Conservation (phyloP, 176 grass and related monocot genomes). For the Oryza rufipogon region DNA sequence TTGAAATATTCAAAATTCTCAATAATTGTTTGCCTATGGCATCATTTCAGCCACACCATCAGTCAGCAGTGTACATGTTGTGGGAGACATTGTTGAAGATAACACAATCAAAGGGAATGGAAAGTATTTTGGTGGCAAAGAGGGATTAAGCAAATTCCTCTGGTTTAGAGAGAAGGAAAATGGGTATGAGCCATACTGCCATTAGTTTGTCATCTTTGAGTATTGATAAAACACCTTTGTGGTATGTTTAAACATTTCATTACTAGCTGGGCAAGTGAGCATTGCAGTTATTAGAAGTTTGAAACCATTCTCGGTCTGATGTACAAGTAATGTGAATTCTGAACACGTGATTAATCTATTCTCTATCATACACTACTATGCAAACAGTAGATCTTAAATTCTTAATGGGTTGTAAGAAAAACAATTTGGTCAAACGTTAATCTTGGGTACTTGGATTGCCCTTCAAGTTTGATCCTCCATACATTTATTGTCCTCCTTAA, state of each 20-base stretch:
- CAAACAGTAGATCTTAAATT: slow-evolving; percentile 1
- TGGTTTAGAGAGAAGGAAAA: slow-evolving; percentile 89
- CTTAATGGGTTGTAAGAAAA: slow-evolving; percentile 3
- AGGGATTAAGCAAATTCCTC: slow-evolving; percentile 83
- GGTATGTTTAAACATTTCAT: slow-evolving; percentile 20
- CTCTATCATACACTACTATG: not conserved
- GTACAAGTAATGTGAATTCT: not conserved
- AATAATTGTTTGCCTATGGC: slow-evolving; percentile 32
- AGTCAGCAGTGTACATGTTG: slow-evolving; percentile 72
- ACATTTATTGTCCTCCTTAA: not conserved
- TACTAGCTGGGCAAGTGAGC: not conserved
- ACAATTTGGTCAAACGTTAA: not conserved
- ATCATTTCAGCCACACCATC: slow-evolving; percentile 86
- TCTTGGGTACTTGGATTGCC: not conserved
- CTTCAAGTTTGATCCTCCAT: slow-evolving; percentile 11
- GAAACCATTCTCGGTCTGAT: slow-evolving; percentile 9
- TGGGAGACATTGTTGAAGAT: slow-evolving; percentile 87
- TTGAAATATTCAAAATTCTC: slow-evolving; percentile 19
- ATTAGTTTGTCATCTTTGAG: slow-evolving; percentile 8
- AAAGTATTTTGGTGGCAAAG: slow-evolving; percentile 91
- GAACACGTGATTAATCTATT: not conserved
- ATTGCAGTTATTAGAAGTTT: not conserved
- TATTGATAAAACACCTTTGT: slow-evolving; percentile 10
- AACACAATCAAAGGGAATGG: slow-evolving; percentile 67
- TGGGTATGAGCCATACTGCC: slow-evolving; percentile 55